Percentiles rank a stretch among this genome's conserved stretches.
phyloP scores from a whole-genome alignment of 768 basidiomycete species.

The Tremella fuciformis region DNA sequence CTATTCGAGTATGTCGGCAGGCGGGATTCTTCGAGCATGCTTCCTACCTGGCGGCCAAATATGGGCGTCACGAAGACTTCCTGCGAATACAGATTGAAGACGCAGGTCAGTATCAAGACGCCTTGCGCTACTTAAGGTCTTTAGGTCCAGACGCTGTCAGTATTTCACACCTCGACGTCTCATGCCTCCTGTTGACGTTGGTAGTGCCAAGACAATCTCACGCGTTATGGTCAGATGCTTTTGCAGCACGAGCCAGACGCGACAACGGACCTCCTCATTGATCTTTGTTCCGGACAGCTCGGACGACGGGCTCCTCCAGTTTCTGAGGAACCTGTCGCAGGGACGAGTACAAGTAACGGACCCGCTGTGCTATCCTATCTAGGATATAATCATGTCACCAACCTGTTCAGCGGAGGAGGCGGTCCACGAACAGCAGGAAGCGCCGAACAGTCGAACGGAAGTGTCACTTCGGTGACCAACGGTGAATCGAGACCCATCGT shows the following conservation, averaged over 20 bases:
- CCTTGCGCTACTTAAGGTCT: conserved; percentile 71
- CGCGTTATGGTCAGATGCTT: conserved; percentile 82
- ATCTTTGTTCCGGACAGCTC: conserved; percentile 71
- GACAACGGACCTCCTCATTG: conserved; percentile 85
- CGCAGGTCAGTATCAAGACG: conserved; percentile 74
- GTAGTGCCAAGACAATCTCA: conserved; percentile 77
- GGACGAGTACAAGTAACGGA: conserved; percentile 33
- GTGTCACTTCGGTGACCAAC: neutral
- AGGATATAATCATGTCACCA: conserved; percentile 63
- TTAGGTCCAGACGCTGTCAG: conserved; percentile 76
- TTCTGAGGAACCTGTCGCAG: conserved; percentile 29
- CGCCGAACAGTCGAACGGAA: conserved; percentile 42
- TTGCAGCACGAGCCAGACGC: conserved; percentile 77
- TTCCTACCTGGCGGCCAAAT: conserved; percentile 85
- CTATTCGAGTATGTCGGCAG: conserved; percentile 92
- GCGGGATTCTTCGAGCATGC: conserved; percentile 96
- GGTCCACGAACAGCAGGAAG: conserved; percentile 54
- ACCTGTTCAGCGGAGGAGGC: conserved; percentile 47
- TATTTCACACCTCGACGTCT: conserved; percentile 19
- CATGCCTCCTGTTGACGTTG: conserved; percentile 5
- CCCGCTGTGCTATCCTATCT: conserved; percentile 78
- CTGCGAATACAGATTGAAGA: conserved; percentile 92
- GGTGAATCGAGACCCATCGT: neutral
- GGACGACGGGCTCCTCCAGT: conserved; percentile 53
- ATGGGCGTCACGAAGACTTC: conserved; percentile 87